Conservation (phyloP, 106 monocot genomes). For the Dactylorhiza incarnata region DNA sequence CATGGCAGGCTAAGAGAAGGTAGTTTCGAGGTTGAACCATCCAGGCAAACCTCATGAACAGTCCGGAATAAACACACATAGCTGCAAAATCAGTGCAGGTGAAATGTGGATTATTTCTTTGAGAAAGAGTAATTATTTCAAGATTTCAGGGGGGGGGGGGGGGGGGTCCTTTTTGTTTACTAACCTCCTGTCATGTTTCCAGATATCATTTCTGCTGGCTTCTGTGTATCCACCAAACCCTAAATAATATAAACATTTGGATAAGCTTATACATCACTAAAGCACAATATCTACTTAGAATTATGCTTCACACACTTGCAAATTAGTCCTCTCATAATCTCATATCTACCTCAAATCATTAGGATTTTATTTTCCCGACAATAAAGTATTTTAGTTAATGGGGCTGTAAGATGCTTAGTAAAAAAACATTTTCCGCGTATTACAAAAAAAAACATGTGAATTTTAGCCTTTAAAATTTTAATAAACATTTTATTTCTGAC, state of each 20-base stretch:
- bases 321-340: not conserved
- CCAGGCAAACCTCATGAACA: constrained; percentile 99
- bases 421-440: no score
- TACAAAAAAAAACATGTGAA: no score
- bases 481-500: no score
- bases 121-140: not conserved
- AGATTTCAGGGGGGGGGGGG: not conserved
- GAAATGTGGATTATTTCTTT: not conserved
- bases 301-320: not conserved
- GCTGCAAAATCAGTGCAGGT: constrained; percentile 32
- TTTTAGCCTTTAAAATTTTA: no score
- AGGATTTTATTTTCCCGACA: not conserved
- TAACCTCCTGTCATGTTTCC: constrained; percentile 96
- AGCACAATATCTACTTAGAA: not conserved
- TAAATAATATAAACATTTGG: constrained; percentile 24
- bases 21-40: constrained; percentile 98
- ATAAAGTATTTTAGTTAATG: no score
- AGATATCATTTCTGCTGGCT: constrained; percentile 97
- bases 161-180: not conserved
- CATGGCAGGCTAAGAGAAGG: constrained; percentile 92
- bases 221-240: constrained; percentile 86
- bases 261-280: not conserved
- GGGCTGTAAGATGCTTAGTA: no score
- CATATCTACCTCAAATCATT: not conserved
- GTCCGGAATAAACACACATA: constrained; percentile 90